These are phyloP conservation scores for Talaromyces rugulosus DNA, from an alignment of 2,329 filamentous ascomycete genomes.

Conservation along the genomic window DNA sequence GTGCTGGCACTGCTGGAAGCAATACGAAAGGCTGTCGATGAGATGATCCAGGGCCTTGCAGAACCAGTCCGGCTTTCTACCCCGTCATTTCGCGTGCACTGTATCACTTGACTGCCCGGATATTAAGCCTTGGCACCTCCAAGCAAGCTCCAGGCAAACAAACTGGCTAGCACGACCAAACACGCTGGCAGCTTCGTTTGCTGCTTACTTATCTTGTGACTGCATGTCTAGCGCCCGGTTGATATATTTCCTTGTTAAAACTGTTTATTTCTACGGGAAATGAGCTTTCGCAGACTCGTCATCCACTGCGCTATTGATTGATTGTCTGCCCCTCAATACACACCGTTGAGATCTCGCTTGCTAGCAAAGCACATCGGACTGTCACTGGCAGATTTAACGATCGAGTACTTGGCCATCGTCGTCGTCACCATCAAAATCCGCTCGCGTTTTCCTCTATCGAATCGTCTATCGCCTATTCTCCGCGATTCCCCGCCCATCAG, in stretches of 20 bases:
- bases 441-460: not conserved
- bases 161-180: not conserved
- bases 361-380: not conserved
- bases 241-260: not conserved
- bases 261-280: not conserved
- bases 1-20: not conserved
- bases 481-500: not conserved
- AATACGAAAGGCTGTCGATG: not conserved
- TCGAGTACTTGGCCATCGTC: not conserved
- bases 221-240: not conserved
- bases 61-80: not conserved
- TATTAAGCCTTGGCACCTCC: not conserved
- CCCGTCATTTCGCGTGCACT: not conserved
- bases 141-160: not conserved
- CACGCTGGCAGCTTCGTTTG: not conserved
- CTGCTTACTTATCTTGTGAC: not conserved
- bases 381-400: not conserved
- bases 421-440: not conserved
- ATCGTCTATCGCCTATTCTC: not conserved
- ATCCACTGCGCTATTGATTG: not conserved
- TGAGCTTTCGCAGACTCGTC: not conserved
- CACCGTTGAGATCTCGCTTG: slow-evolving; percentile 5
- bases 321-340: slow-evolving; percentile 10
- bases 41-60: not conserved
- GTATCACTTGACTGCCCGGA: not conserved